These are phyloP conservation scores for Passiflora organensis DNA, from an alignment of 345 rosid species.

Conservation along the genomic window DNA sequence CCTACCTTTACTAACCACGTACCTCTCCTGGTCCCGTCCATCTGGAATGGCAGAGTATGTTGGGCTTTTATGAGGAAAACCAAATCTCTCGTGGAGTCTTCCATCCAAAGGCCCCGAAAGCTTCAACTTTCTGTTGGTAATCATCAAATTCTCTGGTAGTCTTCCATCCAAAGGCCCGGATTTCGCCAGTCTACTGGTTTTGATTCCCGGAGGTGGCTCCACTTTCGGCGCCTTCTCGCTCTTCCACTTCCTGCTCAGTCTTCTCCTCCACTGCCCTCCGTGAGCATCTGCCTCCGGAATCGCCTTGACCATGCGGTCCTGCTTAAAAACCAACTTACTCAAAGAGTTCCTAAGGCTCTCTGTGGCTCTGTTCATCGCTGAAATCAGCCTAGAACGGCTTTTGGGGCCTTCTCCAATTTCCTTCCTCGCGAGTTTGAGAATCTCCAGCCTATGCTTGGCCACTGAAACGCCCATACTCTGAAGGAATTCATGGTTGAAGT, in stretches of 20 bases:
- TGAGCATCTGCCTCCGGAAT: slow-evolving; percentile 15
- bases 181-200: slow-evolving; percentile 37
- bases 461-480: slow-evolving; percentile 68
- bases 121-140: slow-evolving; percentile 28
- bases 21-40: slow-evolving; percentile 18
- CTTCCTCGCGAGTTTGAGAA: slow-evolving; percentile 62
- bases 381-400: slow-evolving; percentile 36
- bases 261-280: slow-evolving; percentile 19
- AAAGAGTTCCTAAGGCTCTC: slow-evolving; percentile 40
- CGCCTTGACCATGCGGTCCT: slow-evolving; percentile 27
- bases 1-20: slow-evolving; percentile 19
- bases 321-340: slow-evolving; percentile 35
- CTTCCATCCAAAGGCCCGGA: slow-evolving; percentile 66
- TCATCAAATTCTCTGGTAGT: slow-evolving; percentile 28
- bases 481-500: slow-evolving; percentile 75
- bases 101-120: slow-evolving; percentile 67
- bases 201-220: slow-evolving; percentile 25
- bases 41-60: slow-evolving; percentile 34
- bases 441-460: slow-evolving; percentile 75
- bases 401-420: slow-evolving; percentile 24
- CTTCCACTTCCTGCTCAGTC: slow-evolving; percentile 32
- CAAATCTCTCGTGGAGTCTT: slow-evolving; percentile 45
- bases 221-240: slow-evolving; percentile 28
- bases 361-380: slow-evolving; percentile 37
- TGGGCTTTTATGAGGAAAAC: slow-evolving; percentile 41